phyloP scores from a whole-genome alignment of 352 stramenopile species.

The Pythium pyrilobum region DNA sequence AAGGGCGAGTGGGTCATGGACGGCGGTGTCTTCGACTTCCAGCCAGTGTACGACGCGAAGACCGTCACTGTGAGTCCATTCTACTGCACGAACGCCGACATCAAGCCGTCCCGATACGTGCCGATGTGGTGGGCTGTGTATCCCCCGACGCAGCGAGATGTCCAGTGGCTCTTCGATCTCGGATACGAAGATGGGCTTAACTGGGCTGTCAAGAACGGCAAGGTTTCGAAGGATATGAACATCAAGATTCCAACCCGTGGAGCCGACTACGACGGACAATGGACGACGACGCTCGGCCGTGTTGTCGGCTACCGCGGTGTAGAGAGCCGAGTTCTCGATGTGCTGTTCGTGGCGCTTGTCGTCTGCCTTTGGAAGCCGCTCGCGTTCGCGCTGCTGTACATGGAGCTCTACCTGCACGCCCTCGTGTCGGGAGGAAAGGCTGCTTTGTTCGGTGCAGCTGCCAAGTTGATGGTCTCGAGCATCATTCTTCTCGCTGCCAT shows the following conservation, averaged over 20 bases:
- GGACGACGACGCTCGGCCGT: conserved; percentile 70
- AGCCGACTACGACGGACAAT: conserved; percentile 43
- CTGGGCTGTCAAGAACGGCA: conserved; percentile 50
- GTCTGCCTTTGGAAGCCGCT: conserved; percentile 78
- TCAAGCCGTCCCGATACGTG: conserved; percentile 88
- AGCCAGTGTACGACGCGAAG: conserved; percentile 62
- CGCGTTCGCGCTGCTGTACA: conserved; percentile 72
- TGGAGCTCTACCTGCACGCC: conserved; percentile 71
- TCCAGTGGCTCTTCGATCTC: conserved; percentile 83
- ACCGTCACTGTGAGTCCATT: conserved; percentile 83
- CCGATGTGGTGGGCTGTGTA: conserved; percentile 85
- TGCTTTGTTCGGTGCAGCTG: conserved; percentile 54
- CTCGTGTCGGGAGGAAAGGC: conserved; percentile 67
- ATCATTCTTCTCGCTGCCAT: conserved; percentile 46
- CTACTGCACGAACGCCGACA: conserved; percentile 85
- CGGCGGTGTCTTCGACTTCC: conserved; percentile 77
- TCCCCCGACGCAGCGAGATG: conserved; percentile 53
- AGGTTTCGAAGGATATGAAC: conserved; percentile 24
- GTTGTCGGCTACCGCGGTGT: conserved; percentile 66
- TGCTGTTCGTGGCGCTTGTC: conserved; percentile 67
- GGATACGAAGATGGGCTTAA: conserved; percentile 76
- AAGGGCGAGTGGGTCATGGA: conserved; percentile 87
- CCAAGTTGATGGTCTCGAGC: conserved; percentile 63
- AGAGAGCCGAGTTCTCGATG: conserved; percentile 65
- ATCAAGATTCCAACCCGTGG: conserved; percentile 54